phyloP scores from a whole-genome alignment of 768 basidiomycete genomes.

The Leccinum sublutescens region DNA sequence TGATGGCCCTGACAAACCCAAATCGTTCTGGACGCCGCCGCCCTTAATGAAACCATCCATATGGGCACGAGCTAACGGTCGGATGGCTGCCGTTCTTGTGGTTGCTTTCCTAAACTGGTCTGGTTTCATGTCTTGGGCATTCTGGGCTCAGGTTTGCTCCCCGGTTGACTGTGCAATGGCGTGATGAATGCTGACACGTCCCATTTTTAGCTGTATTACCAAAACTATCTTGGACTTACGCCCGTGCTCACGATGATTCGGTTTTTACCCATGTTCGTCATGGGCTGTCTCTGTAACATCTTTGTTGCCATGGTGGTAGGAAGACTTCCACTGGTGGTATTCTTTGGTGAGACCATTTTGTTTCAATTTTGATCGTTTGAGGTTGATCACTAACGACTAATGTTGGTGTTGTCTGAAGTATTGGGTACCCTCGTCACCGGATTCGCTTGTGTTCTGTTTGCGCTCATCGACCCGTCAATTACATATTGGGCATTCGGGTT shows the following conservation, averaged over 20 bases:
- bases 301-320: conserved; percentile 60
- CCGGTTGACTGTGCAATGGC: neutral
- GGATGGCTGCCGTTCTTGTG: conserved; percentile 56
- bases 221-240: conserved; percentile 53
- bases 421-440: conserved; percentile 59
- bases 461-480: conserved; percentile 53
- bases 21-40: conserved; percentile 43
- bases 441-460: conserved; percentile 61
- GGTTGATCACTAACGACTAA: conserved; percentile 1
- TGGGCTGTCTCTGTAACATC: conserved; percentile 62
- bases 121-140: conserved; percentile 52
- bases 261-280: conserved; percentile 68
- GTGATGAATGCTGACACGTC: neutral
- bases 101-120: conserved; percentile 68
- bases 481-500: conserved; percentile 79
- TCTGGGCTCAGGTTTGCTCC: conserved; percentile 44
- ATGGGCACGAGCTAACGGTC: conserved; percentile 62
- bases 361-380: neutral
- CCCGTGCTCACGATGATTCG: conserved; percentile 65
- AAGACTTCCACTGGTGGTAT: conserved; percentile 51
- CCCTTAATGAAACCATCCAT: conserved; percentile 64
- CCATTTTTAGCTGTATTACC: conserved; percentile 60
- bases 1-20: conserved; percentile 11
- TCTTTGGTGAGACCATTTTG: conserved; percentile 47
- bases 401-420: conserved; percentile 27